These are phyloP conservation scores for Aspergillus ochraceus DNA, from an alignment of 2,329 filamentous ascomycete genomes.

Conservation along the genomic window DNA sequence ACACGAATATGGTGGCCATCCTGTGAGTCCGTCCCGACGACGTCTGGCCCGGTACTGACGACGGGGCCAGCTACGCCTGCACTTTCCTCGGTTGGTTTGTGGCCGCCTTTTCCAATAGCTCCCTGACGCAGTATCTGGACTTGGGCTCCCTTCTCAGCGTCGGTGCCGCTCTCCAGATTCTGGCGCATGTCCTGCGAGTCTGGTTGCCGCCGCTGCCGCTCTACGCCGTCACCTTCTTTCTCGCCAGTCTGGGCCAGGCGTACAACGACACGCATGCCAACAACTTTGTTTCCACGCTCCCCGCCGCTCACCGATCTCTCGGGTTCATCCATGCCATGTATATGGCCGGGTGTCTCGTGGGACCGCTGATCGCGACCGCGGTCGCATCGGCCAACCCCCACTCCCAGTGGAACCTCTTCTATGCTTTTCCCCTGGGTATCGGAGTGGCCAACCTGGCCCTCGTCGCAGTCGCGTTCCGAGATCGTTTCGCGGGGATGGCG, in stretches of 20 bases:
- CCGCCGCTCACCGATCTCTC: constrained; percentile 59
- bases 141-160: constrained; percentile 58
- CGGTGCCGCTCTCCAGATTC: constrained; percentile 56
- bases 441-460: constrained; percentile 53
- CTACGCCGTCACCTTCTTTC: constrained; percentile 59
- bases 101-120: constrained; percentile 55
- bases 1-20: constrained; percentile 53
- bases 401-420: constrained; percentile 57
- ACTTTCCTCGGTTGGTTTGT: constrained; percentile 63
- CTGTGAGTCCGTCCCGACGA: constrained; percentile 39
- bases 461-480: constrained; percentile 52
- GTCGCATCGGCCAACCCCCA: constrained; percentile 45
- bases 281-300: constrained; percentile 56
- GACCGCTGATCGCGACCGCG: constrained; percentile 55
- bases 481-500: constrained; percentile 26
- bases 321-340: constrained; percentile 67
- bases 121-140: constrained; percentile 51
- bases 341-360: constrained; percentile 55
- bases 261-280: constrained; percentile 66
- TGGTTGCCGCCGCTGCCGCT: constrained; percentile 60
- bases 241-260: constrained; percentile 60
- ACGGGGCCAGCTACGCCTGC: constrained; percentile 48
- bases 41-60: not conserved
- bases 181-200: constrained; percentile 50
- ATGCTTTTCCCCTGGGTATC: constrained; percentile 55